Evolutionary conservation across 805 yeast genomes (phyloP).

Genomic region (Myxozyma kluyveri): DNA sequence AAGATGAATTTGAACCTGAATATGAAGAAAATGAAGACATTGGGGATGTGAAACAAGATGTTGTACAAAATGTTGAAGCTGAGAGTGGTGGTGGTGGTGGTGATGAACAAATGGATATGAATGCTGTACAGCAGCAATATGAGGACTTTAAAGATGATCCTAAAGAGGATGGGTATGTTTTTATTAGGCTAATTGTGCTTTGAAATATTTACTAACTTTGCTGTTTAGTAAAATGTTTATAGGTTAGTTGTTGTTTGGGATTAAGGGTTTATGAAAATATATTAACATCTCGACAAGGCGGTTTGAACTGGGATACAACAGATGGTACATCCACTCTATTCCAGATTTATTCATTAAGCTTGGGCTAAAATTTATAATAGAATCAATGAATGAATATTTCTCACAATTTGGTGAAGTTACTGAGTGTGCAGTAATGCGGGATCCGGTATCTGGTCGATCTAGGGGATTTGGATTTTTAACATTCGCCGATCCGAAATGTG

Average conservation of each 20-base stretch:
- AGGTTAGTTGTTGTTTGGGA: conserved; percentile 29
- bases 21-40: neutral
- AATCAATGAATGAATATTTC: conserved; percentile 75
- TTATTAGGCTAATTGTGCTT: conserved; percentile 41
- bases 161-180: conserved; percentile 25
- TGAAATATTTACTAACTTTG: too few relatives aligned
- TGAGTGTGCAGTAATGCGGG: conserved; percentile 92
- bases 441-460: conserved; percentile 75
- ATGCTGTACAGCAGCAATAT: neutral
- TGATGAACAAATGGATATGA: neutral
- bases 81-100: neutral
- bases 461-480: conserved; percentile 94
- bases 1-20: neutral
- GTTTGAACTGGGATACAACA: conserved; percentile 95
- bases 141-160: conserved; percentile 5
- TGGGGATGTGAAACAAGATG: neutral
- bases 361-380: conserved; percentile 36
- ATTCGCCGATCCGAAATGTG: conserved; percentile 75
- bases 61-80: neutral
- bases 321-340: conserved; percentile 44
- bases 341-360: neutral
- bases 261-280: conserved; percentile 39
- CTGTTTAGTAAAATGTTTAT: conserved; percentile 33
- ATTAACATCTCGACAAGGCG: conserved; percentile 66
- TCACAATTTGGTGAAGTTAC: conserved; percentile 82